Evolutionary conservation across 371 early-diverging fungal species (phyloP).

Genomic region (Mortierella sp.): DNA sequence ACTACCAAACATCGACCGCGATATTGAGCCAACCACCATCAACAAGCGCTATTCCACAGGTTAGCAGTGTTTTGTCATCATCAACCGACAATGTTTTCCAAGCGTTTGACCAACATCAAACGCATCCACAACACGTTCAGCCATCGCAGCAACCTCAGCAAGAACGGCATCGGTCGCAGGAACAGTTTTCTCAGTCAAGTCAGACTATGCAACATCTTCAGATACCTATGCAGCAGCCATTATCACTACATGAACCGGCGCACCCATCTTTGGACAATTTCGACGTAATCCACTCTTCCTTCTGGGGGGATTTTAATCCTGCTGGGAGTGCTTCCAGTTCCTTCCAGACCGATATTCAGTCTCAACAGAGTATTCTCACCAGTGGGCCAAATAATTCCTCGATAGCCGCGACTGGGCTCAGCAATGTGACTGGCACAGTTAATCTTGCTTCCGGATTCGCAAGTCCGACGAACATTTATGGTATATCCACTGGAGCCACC

Average conservation of each 20-base stretch:
- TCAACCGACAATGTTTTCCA: constrained; percentile 8
- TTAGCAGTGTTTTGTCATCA: neutral
- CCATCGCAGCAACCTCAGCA: constrained; percentile 15
- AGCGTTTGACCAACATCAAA: constrained; percentile 12
- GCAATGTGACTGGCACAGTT: neutral
- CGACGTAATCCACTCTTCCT: constrained; percentile 9
- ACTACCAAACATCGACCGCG: constrained; percentile 44
- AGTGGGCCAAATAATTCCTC: neutral
- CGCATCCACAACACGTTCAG: constrained; percentile 9
- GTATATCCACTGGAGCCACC: neutral
- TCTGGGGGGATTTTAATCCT: constrained; percentile 10
- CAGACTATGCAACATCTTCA: neutral
- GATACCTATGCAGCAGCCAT: constrained; percentile 10
- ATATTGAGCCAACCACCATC: constrained; percentile 39
- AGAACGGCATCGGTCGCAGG: constrained; percentile 17
- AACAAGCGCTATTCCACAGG: constrained; percentile 11
- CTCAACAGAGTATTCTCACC: constrained; percentile 2
- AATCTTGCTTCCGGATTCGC: neutral
- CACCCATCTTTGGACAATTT: neutral
- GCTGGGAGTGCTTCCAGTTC: neutral
- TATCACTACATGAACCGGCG: constrained; percentile 3
- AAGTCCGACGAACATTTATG: neutral
- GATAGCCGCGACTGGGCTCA: neutral
- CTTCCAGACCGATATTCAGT: constrained; percentile 6
- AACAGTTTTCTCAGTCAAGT: neutral